phyloP scores from a whole-genome alignment of 179 eudicot species.

The Patellifolia procumbens region DNA sequence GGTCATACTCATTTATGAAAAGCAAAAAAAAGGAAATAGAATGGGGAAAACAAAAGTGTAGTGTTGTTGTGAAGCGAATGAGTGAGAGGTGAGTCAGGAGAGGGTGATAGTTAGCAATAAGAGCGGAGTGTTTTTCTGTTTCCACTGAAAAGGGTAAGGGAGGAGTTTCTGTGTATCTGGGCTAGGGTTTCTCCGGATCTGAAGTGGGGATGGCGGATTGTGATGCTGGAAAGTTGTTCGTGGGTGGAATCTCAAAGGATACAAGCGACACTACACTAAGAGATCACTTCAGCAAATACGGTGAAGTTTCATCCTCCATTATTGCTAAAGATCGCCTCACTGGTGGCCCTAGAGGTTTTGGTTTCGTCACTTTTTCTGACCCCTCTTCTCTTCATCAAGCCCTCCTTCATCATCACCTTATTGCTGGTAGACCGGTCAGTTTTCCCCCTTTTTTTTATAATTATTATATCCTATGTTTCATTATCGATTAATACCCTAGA shows the following conservation, averaged over 20 bases:
- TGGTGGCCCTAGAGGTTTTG: conserved; percentile 68
- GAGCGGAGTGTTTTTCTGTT: too few species aligned
- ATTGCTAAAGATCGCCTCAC: conserved; percentile 58
- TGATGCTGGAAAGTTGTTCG: conserved; percentile 60
- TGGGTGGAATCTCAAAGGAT: conserved; percentile 69
- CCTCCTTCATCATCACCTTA: conserved; percentile 54
- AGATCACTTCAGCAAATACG: conserved; percentile 56
- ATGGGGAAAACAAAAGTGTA: too few species aligned
- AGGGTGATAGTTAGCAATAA: too few species aligned
- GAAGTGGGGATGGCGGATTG: conserved; percentile 61
- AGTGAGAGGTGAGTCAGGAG: background rate
- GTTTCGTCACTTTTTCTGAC: conserved; percentile 63
- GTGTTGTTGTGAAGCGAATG: background rate
- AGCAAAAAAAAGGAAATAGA: too few species aligned
- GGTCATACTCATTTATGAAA: too few species aligned
- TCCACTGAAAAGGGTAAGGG: too few species aligned
- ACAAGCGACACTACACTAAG: conserved; percentile 42
- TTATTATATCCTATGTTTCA: background rate
- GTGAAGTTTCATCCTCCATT: conserved; percentile 44
- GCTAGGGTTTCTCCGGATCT: background rate
- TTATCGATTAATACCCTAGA: background rate
- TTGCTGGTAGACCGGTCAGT: conserved; percentile 56
- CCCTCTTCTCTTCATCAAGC: conserved; percentile 51
- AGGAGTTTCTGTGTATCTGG: background rate
- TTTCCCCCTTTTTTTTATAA: background rate